These are phyloP conservation scores for Phalaenopsis equestris DNA, from an alignment of 106 monocot genomes.

Conservation along the genomic window DNA sequence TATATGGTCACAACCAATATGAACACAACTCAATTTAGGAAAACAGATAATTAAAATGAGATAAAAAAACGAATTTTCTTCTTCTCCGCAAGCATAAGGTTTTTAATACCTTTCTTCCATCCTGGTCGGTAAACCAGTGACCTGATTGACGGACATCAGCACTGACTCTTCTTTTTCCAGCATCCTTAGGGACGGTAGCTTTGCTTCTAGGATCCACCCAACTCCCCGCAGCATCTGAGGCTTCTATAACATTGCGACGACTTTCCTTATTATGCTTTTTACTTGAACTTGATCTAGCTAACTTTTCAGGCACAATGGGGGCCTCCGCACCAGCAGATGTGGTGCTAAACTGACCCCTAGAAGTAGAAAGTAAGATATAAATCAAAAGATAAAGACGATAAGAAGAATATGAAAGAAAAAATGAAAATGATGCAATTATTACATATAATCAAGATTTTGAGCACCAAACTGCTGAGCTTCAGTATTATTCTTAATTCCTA, in stretches of 20 bases:
- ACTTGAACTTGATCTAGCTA: conserved; percentile 9
- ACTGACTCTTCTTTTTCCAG: conserved; percentile 48
- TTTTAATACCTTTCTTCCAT: conserved; percentile 76
- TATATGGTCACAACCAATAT: too few species aligned
- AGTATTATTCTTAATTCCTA: conserved; percentile 26
- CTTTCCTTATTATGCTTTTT: conserved; percentile 20
- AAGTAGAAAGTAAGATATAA: conserved; percentile 9
- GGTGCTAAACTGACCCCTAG: conserved; percentile 42
- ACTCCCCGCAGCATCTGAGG: conserved; percentile 11
- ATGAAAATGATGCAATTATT: not conserved
- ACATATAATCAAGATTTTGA: conserved; percentile 60
- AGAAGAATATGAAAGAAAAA: not conserved
- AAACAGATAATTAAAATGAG: too few species aligned
- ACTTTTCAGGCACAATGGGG: conserved; percentile 10
- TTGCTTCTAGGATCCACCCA: conserved; percentile 41
- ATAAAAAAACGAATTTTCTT: too few species aligned
- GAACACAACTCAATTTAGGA: too few species aligned
- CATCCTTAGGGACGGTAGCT: conserved; percentile 44
- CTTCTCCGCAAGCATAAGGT: too few species aligned
- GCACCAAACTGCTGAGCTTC: conserved; percentile 21
- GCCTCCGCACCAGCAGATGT: not conserved
- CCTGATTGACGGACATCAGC: conserved; percentile 40
- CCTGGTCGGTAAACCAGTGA: conserved; percentile 74
- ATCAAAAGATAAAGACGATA: not conserved
- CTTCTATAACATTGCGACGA: conserved; percentile 6